These are phyloP conservation scores for Vigna radiata DNA, from an alignment of 306 rosid genomes.

Conservation along the genomic window DNA sequence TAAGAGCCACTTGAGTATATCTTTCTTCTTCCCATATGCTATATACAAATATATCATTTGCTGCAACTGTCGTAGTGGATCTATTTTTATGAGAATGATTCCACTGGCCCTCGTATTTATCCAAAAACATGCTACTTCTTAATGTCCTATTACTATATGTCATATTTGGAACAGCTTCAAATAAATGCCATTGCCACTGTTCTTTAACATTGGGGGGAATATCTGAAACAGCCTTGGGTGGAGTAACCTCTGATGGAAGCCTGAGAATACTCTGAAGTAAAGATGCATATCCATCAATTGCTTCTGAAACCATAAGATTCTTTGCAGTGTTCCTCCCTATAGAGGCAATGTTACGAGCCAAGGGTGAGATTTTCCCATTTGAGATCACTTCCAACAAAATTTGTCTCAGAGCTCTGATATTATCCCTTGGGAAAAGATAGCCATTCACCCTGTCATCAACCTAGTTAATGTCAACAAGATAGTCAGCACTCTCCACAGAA, in stretches of 20 bases:
- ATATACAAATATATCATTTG: conserved; percentile 66
- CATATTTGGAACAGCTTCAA: conserved; percentile 64
- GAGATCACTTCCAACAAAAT: conserved; percentile 68
- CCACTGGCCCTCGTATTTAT: conserved; percentile 72
- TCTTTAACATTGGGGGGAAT: conserved; percentile 69
- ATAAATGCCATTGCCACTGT: conserved; percentile 85
- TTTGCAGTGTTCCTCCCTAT: conserved; percentile 70
- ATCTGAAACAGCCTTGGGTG: conserved; percentile 68
- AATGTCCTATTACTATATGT: conserved; percentile 54
- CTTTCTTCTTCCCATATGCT: conserved; percentile 95
- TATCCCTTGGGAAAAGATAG: conserved; percentile 80
- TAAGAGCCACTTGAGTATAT: conserved; percentile 53
- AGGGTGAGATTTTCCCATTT: conserved; percentile 71
- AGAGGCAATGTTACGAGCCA: conserved; percentile 79
- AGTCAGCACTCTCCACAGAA: conserved; percentile 52
- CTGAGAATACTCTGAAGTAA: conserved; percentile 73
- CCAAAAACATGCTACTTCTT: conserved; percentile 66
- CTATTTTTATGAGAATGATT: conserved; percentile 61
- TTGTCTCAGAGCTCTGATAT: conserved; percentile 61
- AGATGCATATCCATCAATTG: conserved; percentile 74
- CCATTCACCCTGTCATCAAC: conserved; percentile 93
- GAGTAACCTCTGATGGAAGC: conserved; percentile 85
- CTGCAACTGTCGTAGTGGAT: conserved; percentile 43
- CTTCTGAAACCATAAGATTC: conserved; percentile 76
- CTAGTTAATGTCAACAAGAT: conserved; percentile 56